phyloP scores from a whole-genome alignment of 2,329 filamentous ascomycete species.

The Cladosporium sp. region DNA sequence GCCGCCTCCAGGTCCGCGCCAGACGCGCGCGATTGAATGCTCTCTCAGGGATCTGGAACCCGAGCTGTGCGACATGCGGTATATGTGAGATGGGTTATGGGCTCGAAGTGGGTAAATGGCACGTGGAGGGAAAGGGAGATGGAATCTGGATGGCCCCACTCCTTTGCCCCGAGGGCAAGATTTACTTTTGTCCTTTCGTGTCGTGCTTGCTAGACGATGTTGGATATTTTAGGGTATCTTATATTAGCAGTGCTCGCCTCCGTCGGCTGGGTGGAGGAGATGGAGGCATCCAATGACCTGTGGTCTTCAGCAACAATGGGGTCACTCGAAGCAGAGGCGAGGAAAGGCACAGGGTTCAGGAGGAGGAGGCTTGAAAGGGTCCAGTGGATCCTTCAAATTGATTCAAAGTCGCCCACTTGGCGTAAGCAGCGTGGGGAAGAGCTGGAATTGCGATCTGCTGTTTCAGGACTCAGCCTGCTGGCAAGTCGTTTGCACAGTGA shows the following conservation, averaged over 20 bases:
- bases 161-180: not conserved
- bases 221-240: too few species aligned
- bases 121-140: not conserved
- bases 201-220: too few species aligned
- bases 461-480: slow-evolving; percentile 3
- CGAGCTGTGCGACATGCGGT: not conserved
- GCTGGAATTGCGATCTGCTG: slow-evolving; percentile 5
- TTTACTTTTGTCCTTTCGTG: too few species aligned
- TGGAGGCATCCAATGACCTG: too few species aligned
- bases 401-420: not conserved
- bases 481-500: not conserved
- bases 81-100: slow-evolving; percentile 1
- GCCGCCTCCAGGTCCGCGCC: not conserved
- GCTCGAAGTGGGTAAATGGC: not conserved
- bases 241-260: not conserved
- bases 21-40: not conserved
- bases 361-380: slow-evolving; percentile 3
- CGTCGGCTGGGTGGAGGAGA: not conserved
- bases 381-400: not conserved
- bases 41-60: not conserved
- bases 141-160: not conserved
- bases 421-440: not conserved
- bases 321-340: not conserved
- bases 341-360: not conserved
- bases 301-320: too few species aligned